Evolutionary conservation across 2,329 filamentous ascomycete species (phyloP).

Genomic region (Venturia carpophila): DNA sequence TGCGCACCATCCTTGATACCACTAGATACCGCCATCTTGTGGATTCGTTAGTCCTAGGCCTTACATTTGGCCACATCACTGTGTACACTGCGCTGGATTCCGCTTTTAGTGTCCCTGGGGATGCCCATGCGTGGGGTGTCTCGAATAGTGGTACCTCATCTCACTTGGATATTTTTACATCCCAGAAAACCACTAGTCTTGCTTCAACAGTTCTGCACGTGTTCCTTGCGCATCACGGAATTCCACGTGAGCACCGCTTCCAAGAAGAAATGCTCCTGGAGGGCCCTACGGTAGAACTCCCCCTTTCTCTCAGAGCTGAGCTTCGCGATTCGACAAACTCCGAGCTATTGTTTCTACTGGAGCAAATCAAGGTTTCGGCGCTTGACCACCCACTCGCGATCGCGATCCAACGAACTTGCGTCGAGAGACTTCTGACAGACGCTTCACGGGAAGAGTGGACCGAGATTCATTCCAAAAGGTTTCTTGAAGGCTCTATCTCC

Average conservation of each 20-base stretch:
- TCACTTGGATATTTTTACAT: conserved; percentile 9
- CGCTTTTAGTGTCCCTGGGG: conserved; percentile 4
- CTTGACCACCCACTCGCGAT: not conserved
- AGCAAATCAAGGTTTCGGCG: conserved; percentile 6
- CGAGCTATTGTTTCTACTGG: conserved; percentile 7
- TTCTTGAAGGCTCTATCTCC: conserved; percentile 12
- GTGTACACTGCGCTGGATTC: conserved; percentile 10
- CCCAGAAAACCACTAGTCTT: conserved; percentile 7
- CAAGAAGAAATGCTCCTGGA: conserved; percentile 11
- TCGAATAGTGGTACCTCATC: not conserved
- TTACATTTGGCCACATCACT: not conserved
- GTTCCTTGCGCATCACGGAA: conserved; percentile 6
- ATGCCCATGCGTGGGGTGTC: conserved; percentile 10
- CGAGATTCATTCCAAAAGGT: conserved; percentile 4
- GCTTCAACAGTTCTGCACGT: conserved; percentile 8
- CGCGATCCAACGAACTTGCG: not conserved
- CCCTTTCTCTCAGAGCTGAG: not conserved
- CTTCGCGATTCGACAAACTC: conserved; percentile 1
- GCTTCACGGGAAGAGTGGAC: conserved; percentile 10
- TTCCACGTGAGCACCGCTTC: conserved; percentile 11
- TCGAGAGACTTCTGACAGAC: not conserved
- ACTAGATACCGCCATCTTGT: not conserved
- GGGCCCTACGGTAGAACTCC: not conserved
- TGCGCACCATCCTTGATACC: not conserved
- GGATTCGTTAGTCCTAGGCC: not conserved